phyloP scores from a whole-genome alignment of 2,329 filamentous ascomycete species.

The Diaporthe capsici region DNA sequence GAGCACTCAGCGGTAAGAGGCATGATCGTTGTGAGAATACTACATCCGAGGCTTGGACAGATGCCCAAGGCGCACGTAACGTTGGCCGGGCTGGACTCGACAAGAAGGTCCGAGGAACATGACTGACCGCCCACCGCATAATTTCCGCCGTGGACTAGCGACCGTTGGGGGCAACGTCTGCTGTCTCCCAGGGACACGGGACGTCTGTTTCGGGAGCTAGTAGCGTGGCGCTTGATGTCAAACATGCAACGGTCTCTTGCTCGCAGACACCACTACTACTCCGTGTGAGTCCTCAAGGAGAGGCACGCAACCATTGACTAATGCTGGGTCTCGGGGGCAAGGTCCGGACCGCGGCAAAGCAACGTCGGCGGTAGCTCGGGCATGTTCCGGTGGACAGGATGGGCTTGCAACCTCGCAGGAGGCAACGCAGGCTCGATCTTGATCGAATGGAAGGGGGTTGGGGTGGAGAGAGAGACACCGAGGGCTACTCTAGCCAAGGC shows the following conservation, averaged over 20 bases:
- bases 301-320: constrained; percentile 4
- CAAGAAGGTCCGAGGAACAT: neutral
- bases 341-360: constrained; percentile 6
- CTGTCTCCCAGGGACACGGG: neutral
- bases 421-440: neutral
- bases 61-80: constrained; percentile 7
- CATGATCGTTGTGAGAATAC: neutral
- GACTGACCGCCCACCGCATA: neutral
- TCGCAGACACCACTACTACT: neutral
- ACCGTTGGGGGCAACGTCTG: constrained; percentile 16
- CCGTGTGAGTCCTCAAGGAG: neutral
- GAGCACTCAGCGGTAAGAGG: neutral
- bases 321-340: neutral
- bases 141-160: neutral
- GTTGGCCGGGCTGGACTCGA: constrained; percentile 1
- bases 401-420: neutral
- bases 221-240: constrained; percentile 10
- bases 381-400: constrained; percentile 24
- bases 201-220: constrained; percentile 18
- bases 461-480: neutral
- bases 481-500: neutral
- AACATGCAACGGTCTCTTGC: neutral
- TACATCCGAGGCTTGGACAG: constrained; percentile 7
- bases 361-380: constrained; percentile 9
- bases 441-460: neutral